Evolutionary conservation across 495 filamentous ascomycete genomes (phyloP).

Genomic region (Penicillium robsamsonii): DNA sequence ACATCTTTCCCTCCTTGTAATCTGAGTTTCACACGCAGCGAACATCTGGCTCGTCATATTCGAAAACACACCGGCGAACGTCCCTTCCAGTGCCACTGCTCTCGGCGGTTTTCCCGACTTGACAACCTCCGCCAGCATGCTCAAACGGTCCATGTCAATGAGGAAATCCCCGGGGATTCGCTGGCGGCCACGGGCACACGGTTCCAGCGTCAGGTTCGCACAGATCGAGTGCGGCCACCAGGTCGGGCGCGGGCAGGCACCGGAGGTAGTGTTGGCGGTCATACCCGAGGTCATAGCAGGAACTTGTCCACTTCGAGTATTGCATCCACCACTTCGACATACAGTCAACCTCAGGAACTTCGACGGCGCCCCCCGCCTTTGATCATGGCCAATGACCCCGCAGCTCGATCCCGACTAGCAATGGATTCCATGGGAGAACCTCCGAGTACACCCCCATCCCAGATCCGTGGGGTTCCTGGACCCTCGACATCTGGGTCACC

Average conservation of each 20-base stretch:
- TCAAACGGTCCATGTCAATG: conserved; percentile 96
- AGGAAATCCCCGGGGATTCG: conserved; percentile 91
- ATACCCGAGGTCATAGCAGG: conserved; percentile 71
- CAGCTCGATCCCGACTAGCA: conserved; percentile 55
- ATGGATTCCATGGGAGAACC: conserved; percentile 58
- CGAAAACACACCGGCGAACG: conserved; percentile 97
- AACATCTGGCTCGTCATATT: conserved; percentile 93
- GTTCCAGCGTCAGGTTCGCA: conserved; percentile 92
- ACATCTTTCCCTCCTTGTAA: conserved; percentile 95
- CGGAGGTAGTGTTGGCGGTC: conserved; percentile 61
- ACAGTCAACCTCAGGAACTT: conserved; percentile 57
- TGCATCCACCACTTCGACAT: conserved; percentile 69
- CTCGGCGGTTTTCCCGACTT: conserved; percentile 89
- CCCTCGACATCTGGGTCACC: conserved; percentile 69
- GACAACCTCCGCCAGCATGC: conserved; percentile 97
- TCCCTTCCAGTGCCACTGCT: conserved; percentile 96
- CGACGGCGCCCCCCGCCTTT: conserved; percentile 76
- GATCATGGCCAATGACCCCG: conserved; percentile 73
- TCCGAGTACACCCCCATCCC: conserved; percentile 48
- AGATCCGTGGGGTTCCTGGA: conserved; percentile 40
- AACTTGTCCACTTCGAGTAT: conserved; percentile 88
- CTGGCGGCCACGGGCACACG: conserved; percentile 89
- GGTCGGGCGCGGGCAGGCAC: conserved; percentile 74
- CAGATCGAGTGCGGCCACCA: conserved; percentile 72
- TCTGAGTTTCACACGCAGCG: conserved; percentile 92